Evolutionary conservation across 108 stramenopile genomes (phyloP), one percentile per base, ranked within the genome.

Genomic region (Skeletonema marinoi): DNA sequence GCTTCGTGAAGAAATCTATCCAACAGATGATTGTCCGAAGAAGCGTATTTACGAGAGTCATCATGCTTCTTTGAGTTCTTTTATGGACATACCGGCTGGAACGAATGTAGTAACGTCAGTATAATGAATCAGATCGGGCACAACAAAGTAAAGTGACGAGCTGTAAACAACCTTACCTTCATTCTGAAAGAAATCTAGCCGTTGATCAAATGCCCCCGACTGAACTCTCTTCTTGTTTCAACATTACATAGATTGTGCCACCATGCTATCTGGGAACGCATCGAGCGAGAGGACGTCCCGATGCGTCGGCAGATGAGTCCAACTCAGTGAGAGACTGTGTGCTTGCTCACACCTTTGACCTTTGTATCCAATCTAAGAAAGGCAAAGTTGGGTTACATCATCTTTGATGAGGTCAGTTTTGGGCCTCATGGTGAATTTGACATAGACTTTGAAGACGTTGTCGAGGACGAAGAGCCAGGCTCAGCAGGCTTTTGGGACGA

Each of bases 1-100:
- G 9, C 86, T 85, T 21, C 56, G 35, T 19, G 61, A 69, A 51
- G 93, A 93, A 77, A 39, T 29, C 29, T 93, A 81, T 64, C 14
- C 66, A 6, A 30, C 31, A 36, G 32, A 72, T 11, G 59, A 16
- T 21, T 59, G 77, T 39, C 32, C 44, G 35, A 10, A 6, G 3
- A 11, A 38, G 41, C 85, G 94, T n/a, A 29, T 46, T 13, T 96
- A 96, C 66, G 95, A 96, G 66, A 46, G n/a, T n/a, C n/a, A n/a
- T n/a, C n/a, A n/a, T n/a, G 82, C 54, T 54, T 70, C 74, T 19
- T 70, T 66, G 3, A 86, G 30, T 19, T 80, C 71, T n/a, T 66
- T 60, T 2, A 32, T 59, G 29, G 82, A 65, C 74, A 88, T 75
- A 42, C 62, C 61, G 56, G 75, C 87, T 87, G 64, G n/a, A 48